Base-by-base conservation (phyloP, 1,139 yeast species). In the Tardiomyces depauwii region DNA sequence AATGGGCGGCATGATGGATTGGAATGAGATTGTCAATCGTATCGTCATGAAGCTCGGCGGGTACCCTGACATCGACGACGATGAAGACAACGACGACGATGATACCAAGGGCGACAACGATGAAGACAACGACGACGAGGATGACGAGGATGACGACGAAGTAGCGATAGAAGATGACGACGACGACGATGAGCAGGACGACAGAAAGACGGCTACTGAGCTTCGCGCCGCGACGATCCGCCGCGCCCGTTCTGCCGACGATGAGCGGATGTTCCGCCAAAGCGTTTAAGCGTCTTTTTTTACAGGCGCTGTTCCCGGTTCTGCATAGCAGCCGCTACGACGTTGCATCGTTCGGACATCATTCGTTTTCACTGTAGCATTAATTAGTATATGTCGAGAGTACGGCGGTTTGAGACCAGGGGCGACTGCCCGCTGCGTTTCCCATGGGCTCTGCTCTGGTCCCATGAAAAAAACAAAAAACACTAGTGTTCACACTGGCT, bases 1-100 rank as follows among this genome's bases (percentile, higher is more conserved):
- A 32, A 85, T 76, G 67, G 96, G 96, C 38, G 96, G 96, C n/a
- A 88, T 88, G 96, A 76, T 94, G 71, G 96, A 89, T 62, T 88
- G 96, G 76, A 85, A 86, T 64, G 96, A 88, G 64, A 82, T 89
- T 55, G 95, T 87, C 27, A 91, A 87, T 58, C 80, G 77, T 59
- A 77, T 86, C 50, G 95, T 86, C 2, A 70, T 81, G 62, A 84
- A 86, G 59, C 66, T 87, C 46, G 96, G 96, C 40, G 95, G 95
- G 0, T 85, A 85, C 63, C 95, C 95, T 1, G 86, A 86, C n/a
- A 88, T 78, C 11, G 89, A 80, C 1, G 88, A 82, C 30, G 88
- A 81, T 1, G 87, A 80, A 1, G 87, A 80, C 3, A 86, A 80
- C 1, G 79, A 76, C 2, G 75, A 76, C n/a, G 76, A 71, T n/a